A percentile compares a stretch with the other conserved stretches of the same genome.
phyloP scores from a whole-genome alignment of 139 green algal species.

The Medakamo hakoo region DNA sequence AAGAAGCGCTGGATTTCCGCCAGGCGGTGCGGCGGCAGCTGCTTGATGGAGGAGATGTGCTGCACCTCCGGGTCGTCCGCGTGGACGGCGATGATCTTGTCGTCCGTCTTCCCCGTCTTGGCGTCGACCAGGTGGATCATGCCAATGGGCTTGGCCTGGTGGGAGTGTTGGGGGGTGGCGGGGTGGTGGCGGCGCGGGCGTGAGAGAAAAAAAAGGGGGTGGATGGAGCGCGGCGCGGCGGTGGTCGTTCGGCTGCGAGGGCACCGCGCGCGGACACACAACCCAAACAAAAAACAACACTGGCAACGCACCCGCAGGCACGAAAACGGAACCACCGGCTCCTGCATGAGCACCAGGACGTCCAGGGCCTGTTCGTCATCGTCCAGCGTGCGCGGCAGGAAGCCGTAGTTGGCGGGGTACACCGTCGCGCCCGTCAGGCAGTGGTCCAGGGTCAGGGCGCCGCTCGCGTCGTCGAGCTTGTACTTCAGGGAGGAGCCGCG shows the following conservation, averaged over 20 bases:
- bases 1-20: conserved; percentile 78
- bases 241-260: too few relatives aligned
- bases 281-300: too few relatives aligned
- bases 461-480: conserved; percentile 78
- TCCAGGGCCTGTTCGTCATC: conserved; percentile 79
- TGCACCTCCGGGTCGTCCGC: conserved; percentile 84
- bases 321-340: conserved; percentile 71
- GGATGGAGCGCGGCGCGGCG: too few relatives aligned
- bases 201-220: too few relatives aligned
- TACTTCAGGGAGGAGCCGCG: conserved; percentile 83
- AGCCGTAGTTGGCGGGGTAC: conserved; percentile 91
- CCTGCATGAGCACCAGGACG: conserved; percentile 83
- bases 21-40: conserved; percentile 77
- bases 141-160: conserved; percentile 62
- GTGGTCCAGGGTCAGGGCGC: conserved; percentile 62
- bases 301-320: conserved; percentile 48
- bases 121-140: conserved; percentile 95
- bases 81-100: conserved; percentile 68
- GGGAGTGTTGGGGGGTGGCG: too few relatives aligned
- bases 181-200: too few relatives aligned
- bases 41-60: conserved; percentile 63
- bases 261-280: too few relatives aligned
- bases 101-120: conserved; percentile 64
- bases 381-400: conserved; percentile 88
- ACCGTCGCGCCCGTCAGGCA: conserved; percentile 88